Evolutionary conservation across 176 grass and related monocot genomes (phyloP).

Genomic region (Leersia perrieri): DNA sequence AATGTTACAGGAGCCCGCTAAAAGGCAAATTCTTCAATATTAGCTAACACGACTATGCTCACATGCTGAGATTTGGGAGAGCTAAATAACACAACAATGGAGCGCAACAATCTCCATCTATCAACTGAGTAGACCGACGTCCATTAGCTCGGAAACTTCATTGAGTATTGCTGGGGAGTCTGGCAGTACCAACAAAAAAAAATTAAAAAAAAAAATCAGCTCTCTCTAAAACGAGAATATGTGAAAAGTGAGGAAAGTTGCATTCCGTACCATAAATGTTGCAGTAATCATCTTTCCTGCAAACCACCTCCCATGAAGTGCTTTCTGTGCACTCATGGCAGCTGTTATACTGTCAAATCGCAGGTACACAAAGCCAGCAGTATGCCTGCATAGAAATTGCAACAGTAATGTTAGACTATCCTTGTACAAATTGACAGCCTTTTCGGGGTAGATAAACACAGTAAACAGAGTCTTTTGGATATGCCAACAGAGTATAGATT

Average conservation of each 20-base stretch:
- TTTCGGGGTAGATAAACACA: not conserved
- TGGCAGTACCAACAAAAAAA: conserved; percentile 54
- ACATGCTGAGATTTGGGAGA: not conserved
- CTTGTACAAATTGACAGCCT: not conserved
- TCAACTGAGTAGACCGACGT: not conserved
- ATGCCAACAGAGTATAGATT: not conserved
- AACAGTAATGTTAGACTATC: not conserved
- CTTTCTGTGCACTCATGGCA: conserved; percentile 73
- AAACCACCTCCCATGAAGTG: conserved; percentile 97
- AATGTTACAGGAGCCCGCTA: conserved; percentile 17
- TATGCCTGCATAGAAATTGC: conserved; percentile 51
- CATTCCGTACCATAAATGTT: conserved; percentile 69
- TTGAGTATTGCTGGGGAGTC: conserved; percentile 66
- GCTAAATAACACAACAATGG: not conserved
- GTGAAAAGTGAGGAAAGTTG: not conserved
- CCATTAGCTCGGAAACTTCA: conserved; percentile 62
- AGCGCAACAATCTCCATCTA: not conserved
- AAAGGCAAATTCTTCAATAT: not conserved
- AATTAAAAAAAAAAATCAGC: not conserved
- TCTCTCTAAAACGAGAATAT: not conserved
- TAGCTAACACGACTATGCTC: not conserved
- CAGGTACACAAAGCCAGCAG: conserved; percentile 77
- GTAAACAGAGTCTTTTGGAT: not conserved
- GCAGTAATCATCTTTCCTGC: conserved; percentile 98
- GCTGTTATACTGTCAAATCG: conserved; percentile 67